Percentiles rank a stretch among this genome's conserved stretches.
Conservation (phyloP, 257 asterid species). For the Leonotis leonurus region DNA sequence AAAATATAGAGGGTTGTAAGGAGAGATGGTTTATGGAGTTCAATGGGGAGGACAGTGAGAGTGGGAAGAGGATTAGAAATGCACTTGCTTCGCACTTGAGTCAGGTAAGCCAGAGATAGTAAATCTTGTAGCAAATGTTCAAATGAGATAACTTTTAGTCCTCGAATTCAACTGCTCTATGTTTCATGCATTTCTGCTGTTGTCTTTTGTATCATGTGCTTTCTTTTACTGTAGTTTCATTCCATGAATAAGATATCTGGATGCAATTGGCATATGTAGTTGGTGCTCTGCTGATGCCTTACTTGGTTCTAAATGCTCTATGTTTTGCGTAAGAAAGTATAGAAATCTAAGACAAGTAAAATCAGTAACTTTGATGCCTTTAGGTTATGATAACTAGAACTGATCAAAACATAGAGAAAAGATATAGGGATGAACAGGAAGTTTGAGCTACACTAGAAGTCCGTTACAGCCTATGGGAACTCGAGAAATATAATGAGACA, state of each 20-base stretch:
- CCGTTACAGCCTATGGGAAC: no score
- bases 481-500: no score
- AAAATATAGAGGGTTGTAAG: slow-evolving; percentile 25
- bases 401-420: not conserved
- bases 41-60: slow-evolving; percentile 52
- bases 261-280: not conserved
- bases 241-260: not conserved
- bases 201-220: slow-evolving; percentile 6
- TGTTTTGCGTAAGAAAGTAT: not conserved
- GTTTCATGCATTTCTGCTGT: slow-evolving; percentile 15
- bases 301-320: not conserved
- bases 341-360: no score
- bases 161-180: slow-evolving; percentile 6
- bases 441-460: no score
- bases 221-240: not conserved
- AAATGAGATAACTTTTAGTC: not conserved
- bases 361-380: not conserved
- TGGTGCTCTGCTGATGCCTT: not conserved
- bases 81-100: slow-evolving; percentile 72
- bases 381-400: not conserved
- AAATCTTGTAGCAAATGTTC: slow-evolving; percentile 19
- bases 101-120: slow-evolving; percentile 49
- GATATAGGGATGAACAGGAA: not conserved
- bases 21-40: slow-evolving; percentile 34
- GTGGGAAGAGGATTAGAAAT: slow-evolving; percentile 56